Percentiles rank a stretch among this genome's conserved stretches.
Conservation (phyloP, 2,329 filamentous ascomycete genomes). For the Neopestalotiopsis sp. region DNA sequence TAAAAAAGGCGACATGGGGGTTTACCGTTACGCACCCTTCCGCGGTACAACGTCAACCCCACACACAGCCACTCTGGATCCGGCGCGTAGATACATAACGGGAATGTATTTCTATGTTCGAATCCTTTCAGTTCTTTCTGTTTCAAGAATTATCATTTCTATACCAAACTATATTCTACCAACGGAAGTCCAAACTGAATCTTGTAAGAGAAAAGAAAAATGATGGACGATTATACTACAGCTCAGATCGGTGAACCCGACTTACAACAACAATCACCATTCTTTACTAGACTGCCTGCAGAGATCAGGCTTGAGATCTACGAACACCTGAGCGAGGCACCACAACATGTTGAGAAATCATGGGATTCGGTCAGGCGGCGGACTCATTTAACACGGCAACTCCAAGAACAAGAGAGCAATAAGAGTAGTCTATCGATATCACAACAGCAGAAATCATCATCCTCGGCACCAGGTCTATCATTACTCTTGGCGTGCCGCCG, state of each 20-base stretch:
- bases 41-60: background rate
- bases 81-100: background rate
- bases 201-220: background rate
- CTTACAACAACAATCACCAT: background rate
- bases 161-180: no score
- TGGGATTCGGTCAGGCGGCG: background rate
- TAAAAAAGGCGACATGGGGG: background rate
- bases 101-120: background rate
- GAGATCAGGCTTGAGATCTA: background rate
- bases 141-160: background rate
- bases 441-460: background rate
- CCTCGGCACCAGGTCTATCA: background rate
- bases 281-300: background rate
- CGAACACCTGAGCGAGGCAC: background rate
- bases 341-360: constrained; percentile 1
- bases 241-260: background rate
- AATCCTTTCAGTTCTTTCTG: background rate
- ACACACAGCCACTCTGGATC: background rate
- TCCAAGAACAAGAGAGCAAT: background rate
- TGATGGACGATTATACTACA: background rate
- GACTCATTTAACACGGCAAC: background rate
- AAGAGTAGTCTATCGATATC: background rate
- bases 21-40: background rate
- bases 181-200: background rate
- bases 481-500: background rate